These are phyloP conservation scores for Pterocarpus macrocarpus DNA, from an alignment of 306 rosid genomes.

Conservation along the genomic window DNA sequence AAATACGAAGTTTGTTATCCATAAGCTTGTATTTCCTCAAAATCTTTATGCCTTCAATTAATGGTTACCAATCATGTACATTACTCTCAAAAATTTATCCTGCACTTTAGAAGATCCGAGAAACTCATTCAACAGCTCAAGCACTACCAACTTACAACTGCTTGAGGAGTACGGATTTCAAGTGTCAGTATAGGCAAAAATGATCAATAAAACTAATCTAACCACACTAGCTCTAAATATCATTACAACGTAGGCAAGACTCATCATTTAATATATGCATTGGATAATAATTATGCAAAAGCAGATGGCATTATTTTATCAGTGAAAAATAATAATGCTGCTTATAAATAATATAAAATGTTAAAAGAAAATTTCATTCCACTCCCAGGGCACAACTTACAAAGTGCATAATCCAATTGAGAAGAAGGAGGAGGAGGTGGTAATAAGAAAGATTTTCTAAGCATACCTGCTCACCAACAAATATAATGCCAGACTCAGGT, in stretches of 20 bases:
- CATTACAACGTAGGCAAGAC: conserved; percentile 21
- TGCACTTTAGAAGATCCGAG: no score
- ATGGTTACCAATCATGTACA: no score
- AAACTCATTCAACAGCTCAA: no score
- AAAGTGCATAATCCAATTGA: conserved; percentile 35
- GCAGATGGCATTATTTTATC: background rate
- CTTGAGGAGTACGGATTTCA: background rate
- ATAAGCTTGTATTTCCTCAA: background rate
- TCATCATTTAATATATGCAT: conserved; percentile 8
- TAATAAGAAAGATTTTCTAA: conserved; percentile 47
- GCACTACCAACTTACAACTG: background rate
- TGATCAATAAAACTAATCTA: conserved; percentile 27
- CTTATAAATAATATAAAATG: no score
- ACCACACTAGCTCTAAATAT: conserved; percentile 15
- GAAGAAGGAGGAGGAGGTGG: conserved; percentile 25
- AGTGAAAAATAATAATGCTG: no score
- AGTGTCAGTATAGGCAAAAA: background rate
- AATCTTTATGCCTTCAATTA: no score
- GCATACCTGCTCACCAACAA: conserved; percentile 83
- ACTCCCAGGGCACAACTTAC: conserved; percentile 6
- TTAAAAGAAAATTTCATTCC: no score
- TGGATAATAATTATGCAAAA: conserved; percentile 24
- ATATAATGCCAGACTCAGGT: conserved; percentile 80
- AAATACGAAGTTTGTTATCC: conserved; percentile 1
- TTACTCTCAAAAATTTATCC: no score